Conservation (phyloP, 2,329 filamentous ascomycete species). For the Aspergillus neotritici region DNA sequence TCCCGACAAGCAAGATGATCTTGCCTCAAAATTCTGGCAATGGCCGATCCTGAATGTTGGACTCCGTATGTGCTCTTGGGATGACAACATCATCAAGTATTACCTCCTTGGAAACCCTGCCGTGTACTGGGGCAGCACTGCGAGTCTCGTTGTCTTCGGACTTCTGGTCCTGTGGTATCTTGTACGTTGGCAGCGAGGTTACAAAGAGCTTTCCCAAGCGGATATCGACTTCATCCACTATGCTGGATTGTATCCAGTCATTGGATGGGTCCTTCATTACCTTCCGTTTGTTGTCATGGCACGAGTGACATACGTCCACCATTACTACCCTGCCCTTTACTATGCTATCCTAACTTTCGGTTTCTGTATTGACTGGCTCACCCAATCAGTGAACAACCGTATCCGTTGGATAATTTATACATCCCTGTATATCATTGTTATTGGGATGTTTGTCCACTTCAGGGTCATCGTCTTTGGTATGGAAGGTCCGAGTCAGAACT, state of each 20-base stretch:
- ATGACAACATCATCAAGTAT: conserved; percentile 92
- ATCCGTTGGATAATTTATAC: conserved; percentile 67
- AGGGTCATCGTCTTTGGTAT: conserved; percentile 95
- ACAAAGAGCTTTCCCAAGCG: conserved; percentile 67
- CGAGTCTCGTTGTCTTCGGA: conserved; percentile 66
- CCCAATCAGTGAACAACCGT: conserved; percentile 59
- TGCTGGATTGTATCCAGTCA: conserved; percentile 79
- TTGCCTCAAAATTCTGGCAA: conserved; percentile 96
- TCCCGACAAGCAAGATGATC: conserved; percentile 96
- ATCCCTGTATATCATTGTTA: conserved; percentile 64
- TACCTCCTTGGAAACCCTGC: conserved; percentile 95
- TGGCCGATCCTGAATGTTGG: conserved; percentile 95
- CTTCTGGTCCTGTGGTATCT: conserved; percentile 76
- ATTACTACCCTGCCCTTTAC: conserved; percentile 98
- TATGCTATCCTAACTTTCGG: conserved; percentile 88
- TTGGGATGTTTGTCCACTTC: conserved; percentile 84
- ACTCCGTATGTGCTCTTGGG: conserved; percentile 98
- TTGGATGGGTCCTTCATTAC: conserved; percentile 96
- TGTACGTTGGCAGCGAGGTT: conserved; percentile 93
- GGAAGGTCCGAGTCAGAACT: conserved; percentile 76
- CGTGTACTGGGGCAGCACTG: conserved; percentile 91
- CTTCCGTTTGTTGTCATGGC: conserved; percentile 96
- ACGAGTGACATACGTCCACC: conserved; percentile 96
- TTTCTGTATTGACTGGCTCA: conserved; percentile 81
- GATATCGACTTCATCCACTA: conserved; percentile 96